These are phyloP conservation scores for Guadua angustifolia DNA, from an alignment of 176 grass and related monocot genomes.

Conservation along the genomic window DNA sequence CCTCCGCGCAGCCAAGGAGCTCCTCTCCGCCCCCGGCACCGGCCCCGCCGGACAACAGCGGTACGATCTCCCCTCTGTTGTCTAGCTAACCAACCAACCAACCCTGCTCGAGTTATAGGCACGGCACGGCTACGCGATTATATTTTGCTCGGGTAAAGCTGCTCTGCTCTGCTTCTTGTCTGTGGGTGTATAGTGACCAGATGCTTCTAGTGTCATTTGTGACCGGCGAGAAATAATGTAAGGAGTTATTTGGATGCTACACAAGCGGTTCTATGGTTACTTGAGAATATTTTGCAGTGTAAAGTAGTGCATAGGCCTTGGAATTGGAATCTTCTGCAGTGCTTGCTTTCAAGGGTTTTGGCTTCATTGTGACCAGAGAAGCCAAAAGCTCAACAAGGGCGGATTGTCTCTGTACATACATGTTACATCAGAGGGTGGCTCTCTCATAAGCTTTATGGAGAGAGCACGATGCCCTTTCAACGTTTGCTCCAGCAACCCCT, in stretches of 20 bases:
- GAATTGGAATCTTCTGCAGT: background rate
- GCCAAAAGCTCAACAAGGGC: background rate
- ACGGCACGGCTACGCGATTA: too few species aligned
- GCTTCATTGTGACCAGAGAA: background rate
- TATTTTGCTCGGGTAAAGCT: background rate
- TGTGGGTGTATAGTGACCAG: background rate
- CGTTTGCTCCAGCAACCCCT: too few species aligned
- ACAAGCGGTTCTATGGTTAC: background rate
- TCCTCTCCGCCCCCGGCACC: conserved; percentile 31
- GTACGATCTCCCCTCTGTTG: background rate
- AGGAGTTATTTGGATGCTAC: background rate
- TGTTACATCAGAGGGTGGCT: background rate
- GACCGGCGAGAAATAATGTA: background rate
- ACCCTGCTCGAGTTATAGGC: too few species aligned
- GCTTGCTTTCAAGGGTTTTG: too few species aligned
- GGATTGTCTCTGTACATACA: too few species aligned
- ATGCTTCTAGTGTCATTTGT: too few species aligned
- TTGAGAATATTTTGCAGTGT: background rate
- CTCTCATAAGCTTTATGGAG: background rate
- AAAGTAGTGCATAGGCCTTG: background rate
- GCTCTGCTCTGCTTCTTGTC: background rate
- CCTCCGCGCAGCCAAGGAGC: conserved; percentile 74
- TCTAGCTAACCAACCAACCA: too few species aligned
- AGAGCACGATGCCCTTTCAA: background rate
- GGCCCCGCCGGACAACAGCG: conserved; percentile 16